Evolutionary conservation across 805 yeast genomes (phyloP), one percentile per base, ranked within the genome.

Genomic region (Candida chauliodis): DNA sequence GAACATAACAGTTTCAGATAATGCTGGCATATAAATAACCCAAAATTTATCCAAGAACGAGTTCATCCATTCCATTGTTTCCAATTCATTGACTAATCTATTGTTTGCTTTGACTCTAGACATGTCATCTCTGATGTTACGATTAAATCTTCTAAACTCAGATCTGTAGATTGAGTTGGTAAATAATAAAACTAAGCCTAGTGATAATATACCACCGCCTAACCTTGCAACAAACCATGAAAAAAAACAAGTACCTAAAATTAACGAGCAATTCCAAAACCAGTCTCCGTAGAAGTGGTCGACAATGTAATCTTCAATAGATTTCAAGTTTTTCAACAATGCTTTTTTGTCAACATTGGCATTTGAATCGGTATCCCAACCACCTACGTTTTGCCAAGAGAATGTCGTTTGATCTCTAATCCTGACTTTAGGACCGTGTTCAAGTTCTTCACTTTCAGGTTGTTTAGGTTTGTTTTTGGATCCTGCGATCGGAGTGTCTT

Each of bases 11-110:
- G 78, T 79, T 48, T 83, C 87, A 5, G 89, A 80, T 36, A 85
- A 66, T 1, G 85, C 88, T 22, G 93, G 91, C 95, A 85, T 85
- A 52, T 85, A 85, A 44, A 85, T 83, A 41, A 84, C 85, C 95
- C 95, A 85, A 53, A 85, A 84, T 60, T 85, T 85, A 30, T 80
- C 80, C 55, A 85, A 60, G 52, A 85, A 84, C 17, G 81, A 75
- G 52, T 85, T 85, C 51, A 85, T 58, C 95, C 95, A 85, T 43
- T 81, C 78, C 78, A 85, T 83, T 7, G 90, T 79, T 61, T 85
- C 95, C 38, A 72, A 55, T 49, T 72, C 75, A 34, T 75, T 71
- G 41, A 79, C 85, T 44, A 85, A 63, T 27, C 79, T 68, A 55
- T 82, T 84, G 34, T 70, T 65, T n/a, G 87, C 76, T 19, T 73